Conservation (phyloP, 1,284 basidiomycete genomes). For the Sanghuangporus sanghuang region DNA sequence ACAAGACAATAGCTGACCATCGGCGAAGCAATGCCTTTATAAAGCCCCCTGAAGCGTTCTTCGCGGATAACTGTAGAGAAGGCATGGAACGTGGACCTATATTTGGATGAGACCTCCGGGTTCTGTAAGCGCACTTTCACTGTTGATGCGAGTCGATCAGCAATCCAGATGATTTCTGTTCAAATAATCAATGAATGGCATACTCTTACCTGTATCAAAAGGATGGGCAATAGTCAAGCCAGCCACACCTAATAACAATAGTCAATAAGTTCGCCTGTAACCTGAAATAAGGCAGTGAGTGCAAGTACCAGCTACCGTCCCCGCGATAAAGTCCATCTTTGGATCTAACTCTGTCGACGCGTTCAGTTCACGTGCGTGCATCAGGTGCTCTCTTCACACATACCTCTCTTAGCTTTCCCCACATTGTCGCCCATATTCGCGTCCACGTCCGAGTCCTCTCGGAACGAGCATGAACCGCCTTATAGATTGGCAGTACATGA, state of each 20-base stretch:
- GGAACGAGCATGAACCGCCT: neutral
- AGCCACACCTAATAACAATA: slow-evolving; percentile 46
- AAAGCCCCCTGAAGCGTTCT: slow-evolving; percentile 61
- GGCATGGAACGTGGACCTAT: slow-evolving; percentile 57
- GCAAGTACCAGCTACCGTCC: slow-evolving; percentile 55
- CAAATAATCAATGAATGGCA: neutral
- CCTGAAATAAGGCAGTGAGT: neutral
- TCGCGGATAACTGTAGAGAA: slow-evolving; percentile 60
- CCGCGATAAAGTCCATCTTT: slow-evolving; percentile 64
- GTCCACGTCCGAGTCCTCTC: neutral
- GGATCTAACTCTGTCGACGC: slow-evolving; percentile 34
- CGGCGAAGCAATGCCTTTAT: slow-evolving; percentile 68
- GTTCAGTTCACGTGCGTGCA: neutral
- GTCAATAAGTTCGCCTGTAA: neutral
- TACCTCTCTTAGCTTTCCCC: neutral
- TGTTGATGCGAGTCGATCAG: slow-evolving; percentile 23
- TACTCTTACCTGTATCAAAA: slow-evolving; percentile 62
- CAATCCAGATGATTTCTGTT: neutral
- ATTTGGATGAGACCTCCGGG: slow-evolving; percentile 47
- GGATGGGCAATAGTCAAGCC: slow-evolving; percentile 65
- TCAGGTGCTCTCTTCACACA: neutral
- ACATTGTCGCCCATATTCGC: slow-evolving; percentile 2
- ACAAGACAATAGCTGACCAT: slow-evolving; percentile 37
- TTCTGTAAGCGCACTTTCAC: slow-evolving; percentile 76
- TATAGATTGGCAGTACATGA: neutral